Conservation (phyloP, 164 flowering plant genomes). For the Magnolia sinica region DNA sequence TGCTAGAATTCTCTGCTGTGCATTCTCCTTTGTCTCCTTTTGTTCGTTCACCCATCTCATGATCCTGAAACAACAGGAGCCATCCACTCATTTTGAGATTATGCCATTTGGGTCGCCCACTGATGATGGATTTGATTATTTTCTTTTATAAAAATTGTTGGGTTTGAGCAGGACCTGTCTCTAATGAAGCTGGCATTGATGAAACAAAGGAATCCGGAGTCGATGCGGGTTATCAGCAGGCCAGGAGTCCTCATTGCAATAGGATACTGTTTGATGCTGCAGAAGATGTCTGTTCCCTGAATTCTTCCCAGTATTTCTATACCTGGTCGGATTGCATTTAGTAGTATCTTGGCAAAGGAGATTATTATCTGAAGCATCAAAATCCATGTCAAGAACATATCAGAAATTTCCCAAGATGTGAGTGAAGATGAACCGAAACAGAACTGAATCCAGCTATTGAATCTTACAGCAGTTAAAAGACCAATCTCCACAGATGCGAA, state of each 20-base stretch:
- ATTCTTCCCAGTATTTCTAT: constrained; percentile 56
- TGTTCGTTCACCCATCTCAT: constrained; percentile 31
- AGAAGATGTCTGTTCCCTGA: constrained; percentile 54
- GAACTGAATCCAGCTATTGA: neutral
- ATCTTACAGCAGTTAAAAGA: constrained; percentile 62
- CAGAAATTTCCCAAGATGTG: neutral
- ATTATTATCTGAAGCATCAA: constrained; percentile 45
- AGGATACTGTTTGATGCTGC: constrained; percentile 58
- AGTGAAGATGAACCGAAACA: neutral
- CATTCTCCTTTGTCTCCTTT: constrained; percentile 20
- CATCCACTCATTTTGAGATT: neutral
- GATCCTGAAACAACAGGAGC: constrained; percentile 35
- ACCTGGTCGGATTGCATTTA: constrained; percentile 51
- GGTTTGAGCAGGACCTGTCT: constrained; percentile 46
- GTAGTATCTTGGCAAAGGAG: constrained; percentile 61
- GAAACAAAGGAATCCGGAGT: constrained; percentile 64
- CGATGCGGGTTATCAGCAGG: constrained; percentile 40
- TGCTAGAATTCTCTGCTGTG: constrained; percentile 25
- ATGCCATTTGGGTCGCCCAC: neutral
- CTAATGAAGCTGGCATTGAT: constrained; percentile 68
- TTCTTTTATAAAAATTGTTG: neutral
- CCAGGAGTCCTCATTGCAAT: constrained; percentile 46
- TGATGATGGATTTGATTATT: neutral
- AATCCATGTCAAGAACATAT: neutral
- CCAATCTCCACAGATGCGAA: constrained; percentile 83